Conservation (phyloP, 208 protist genomes). For the Trypanosoma mega region DNA sequence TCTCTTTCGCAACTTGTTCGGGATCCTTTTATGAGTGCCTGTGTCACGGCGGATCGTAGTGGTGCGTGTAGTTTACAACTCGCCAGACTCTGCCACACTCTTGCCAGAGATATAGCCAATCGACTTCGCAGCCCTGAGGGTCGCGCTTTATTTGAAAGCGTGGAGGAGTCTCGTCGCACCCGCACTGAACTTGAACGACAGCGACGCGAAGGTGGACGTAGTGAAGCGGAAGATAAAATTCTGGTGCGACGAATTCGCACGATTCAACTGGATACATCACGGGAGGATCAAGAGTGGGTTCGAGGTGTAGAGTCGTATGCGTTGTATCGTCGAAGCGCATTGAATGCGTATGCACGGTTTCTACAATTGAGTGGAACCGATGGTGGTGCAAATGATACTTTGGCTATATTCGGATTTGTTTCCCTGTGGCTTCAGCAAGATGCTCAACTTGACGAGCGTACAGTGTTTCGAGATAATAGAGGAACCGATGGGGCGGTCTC, state of each 20-base stretch:
- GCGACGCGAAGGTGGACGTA: slow-evolving; percentile 17
- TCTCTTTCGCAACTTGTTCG: slow-evolving; percentile 73
- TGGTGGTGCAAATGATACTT: slow-evolving; percentile 35
- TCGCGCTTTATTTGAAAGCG: slow-evolving; percentile 39
- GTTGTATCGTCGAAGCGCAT: slow-evolving; percentile 70
- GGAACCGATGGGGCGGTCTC: not conserved
- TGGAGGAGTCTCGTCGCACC: slow-evolving; percentile 36
- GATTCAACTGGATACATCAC: slow-evolving; percentile 41
- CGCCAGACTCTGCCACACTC: slow-evolving; percentile 54
- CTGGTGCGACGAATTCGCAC: slow-evolving; percentile 52
- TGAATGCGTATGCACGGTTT: slow-evolving; percentile 75
- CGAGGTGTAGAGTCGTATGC: slow-evolving; percentile 41
- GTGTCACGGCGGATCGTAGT: slow-evolving; percentile 34
- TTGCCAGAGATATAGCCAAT: slow-evolving; percentile 50
- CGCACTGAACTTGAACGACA: slow-evolving; percentile 32
- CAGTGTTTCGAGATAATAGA: not conserved
- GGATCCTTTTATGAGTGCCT: slow-evolving; percentile 54
- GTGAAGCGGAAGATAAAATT: slow-evolving; percentile 41
- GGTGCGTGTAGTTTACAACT: slow-evolving; percentile 63
- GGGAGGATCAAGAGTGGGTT: slow-evolving; percentile 55
- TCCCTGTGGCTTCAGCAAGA: slow-evolving; percentile 72
- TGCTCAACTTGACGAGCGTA: slow-evolving; percentile 21
- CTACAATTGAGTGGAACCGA: slow-evolving; percentile 34
- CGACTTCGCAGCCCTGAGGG: slow-evolving; percentile 53
- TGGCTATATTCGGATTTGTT: slow-evolving; percentile 81